Conservation (phyloP, 1,284 basidiomycete species). For the Cryptococcus floricola region DNA sequence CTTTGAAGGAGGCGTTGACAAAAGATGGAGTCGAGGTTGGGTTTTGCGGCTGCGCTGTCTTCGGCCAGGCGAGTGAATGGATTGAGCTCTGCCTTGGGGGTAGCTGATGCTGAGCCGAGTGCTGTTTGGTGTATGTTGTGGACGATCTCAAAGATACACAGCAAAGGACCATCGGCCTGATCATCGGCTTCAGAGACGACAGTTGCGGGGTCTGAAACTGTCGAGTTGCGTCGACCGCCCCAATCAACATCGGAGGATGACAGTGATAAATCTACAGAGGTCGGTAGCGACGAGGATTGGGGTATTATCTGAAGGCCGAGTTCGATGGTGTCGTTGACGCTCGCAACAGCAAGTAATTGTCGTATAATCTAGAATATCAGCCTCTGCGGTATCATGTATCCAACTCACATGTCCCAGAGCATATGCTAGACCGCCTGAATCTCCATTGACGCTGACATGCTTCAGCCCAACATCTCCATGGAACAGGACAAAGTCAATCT, state of each 20-base stretch:
- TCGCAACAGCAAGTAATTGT: conserved; percentile 68
- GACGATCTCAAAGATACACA: conserved; percentile 60
- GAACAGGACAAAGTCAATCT: conserved; percentile 81
- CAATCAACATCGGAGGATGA: conserved; percentile 21
- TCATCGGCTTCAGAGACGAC: conserved; percentile 12
- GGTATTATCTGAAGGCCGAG: conserved; percentile 70
- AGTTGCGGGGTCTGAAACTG: conserved; percentile 17
- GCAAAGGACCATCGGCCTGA: conserved; percentile 24
- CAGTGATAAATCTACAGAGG: conserved; percentile 31
- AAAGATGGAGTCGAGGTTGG: conserved; percentile 61
- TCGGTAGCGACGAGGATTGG: conserved; percentile 36
- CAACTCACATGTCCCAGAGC: conserved; percentile 72
- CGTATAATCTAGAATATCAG: conserved; percentile 63
- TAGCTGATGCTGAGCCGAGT: conserved; percentile 28
- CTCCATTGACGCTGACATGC: conserved; percentile 75
- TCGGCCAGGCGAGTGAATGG: conserved; percentile 38
- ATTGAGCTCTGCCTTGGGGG: conserved; percentile 42
- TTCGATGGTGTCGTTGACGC: conserved; percentile 76
- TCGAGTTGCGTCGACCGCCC: conserved; percentile 5
- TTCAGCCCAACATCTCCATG: conserved; percentile 80
- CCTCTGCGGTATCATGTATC: conserved; percentile 5
- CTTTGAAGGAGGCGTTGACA: conserved; percentile 64
- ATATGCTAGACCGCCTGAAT: conserved; percentile 77
- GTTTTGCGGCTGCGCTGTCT: conserved; percentile 47
- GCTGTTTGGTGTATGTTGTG: conserved; percentile 39